Base-by-base conservation (phyloP, 805 yeast genomes). In the Candida boidinii region DNA sequence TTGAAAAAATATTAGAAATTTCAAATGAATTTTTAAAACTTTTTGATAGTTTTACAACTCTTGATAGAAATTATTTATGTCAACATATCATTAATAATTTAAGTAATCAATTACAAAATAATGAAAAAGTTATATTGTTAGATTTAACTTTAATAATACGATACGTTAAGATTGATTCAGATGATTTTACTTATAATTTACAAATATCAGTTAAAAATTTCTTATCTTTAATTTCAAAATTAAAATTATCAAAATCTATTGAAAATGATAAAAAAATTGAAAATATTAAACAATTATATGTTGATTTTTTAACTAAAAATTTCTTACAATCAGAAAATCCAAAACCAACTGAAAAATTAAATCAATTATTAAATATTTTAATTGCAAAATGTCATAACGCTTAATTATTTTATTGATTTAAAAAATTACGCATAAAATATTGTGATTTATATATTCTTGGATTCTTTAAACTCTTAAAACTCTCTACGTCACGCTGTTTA, bases 181-280 rank as follows among this genome's bases (percentile, higher is more conserved):
- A 65, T 4, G 46, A 50, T 7, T 74, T 81, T 47, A 74, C 82
- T 14, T 76, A 68, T 31, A 54, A 62, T 31, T 65, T 88, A 47
- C 85, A 83, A 56, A 64, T 68, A 16, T 66, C 87, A 14, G 81
- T 86, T 27, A 82, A 79, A 49, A 75, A 77, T 48, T 84, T 73
- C 50, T 61, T 73, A 41, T 79, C 85, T 13, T 54, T 57, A 53
- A 66, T 69, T 40, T 43, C 51, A 41, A 77, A 68, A 48, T 42
- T n/a, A 35, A 37, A 16, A 37, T 58, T n/a, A 43, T 39, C 28
- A 30, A 54, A 51, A 23, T 51, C 47, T 13, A 42, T 54, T 32
- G 29, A 52, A 58, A 34, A n/a, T n/a, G n/a, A n/a, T n/a, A n/a
- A n/a, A n/a, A n/a, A n/a, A n/a, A n/a, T n/a, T n/a, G 40, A 41